phyloP scores from a whole-genome alignment of 2,329 filamentous ascomycete genomes.

The Fusarium sp. region DNA sequence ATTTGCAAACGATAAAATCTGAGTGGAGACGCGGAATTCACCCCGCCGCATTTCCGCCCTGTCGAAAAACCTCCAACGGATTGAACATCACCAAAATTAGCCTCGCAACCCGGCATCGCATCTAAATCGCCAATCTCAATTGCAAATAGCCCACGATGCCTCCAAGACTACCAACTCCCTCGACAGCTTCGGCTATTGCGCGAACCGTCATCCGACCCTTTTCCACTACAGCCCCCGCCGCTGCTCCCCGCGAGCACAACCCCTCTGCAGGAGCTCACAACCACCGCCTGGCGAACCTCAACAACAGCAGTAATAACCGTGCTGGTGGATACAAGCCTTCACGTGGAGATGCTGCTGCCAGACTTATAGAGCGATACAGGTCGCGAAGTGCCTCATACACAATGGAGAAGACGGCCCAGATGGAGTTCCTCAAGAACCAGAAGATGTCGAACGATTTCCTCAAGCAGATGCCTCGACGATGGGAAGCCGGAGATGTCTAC shows the following conservation, averaged over 20 bases:
- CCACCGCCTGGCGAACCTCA: constrained; percentile 43
- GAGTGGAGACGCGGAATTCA: constrained; percentile 47
- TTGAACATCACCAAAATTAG: constrained; percentile 36
- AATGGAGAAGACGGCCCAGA: constrained; percentile 50
- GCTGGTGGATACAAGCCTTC: not conserved
- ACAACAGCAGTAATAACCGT: constrained; percentile 32
- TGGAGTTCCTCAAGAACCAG: constrained; percentile 55
- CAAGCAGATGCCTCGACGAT: constrained; percentile 76
- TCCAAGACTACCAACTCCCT: constrained; percentile 52
- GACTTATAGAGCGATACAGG: constrained; percentile 48
- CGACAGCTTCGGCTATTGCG: constrained; percentile 39
- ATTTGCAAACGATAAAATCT: constrained; percentile 45
- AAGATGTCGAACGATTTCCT: constrained; percentile 66
- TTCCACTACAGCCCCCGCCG: constrained; percentile 47
- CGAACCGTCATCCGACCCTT: constrained; percentile 46
- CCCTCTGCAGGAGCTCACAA: constrained; percentile 15
- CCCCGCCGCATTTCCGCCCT: constrained; percentile 42
- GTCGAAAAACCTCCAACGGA: constrained; percentile 46
- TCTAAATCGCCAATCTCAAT: constrained; percentile 20
- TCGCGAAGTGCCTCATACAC: constrained; percentile 34
- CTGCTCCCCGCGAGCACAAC: constrained; percentile 43
- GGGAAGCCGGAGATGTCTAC: constrained; percentile 86
- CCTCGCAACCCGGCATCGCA: constrained; percentile 10
- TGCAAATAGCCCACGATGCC: constrained; percentile 53
- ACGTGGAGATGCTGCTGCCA: constrained; percentile 48